Evolutionary conservation across 371 early-diverging fungal genomes (phyloP).

Genomic region (Mucor sp.): DNA sequence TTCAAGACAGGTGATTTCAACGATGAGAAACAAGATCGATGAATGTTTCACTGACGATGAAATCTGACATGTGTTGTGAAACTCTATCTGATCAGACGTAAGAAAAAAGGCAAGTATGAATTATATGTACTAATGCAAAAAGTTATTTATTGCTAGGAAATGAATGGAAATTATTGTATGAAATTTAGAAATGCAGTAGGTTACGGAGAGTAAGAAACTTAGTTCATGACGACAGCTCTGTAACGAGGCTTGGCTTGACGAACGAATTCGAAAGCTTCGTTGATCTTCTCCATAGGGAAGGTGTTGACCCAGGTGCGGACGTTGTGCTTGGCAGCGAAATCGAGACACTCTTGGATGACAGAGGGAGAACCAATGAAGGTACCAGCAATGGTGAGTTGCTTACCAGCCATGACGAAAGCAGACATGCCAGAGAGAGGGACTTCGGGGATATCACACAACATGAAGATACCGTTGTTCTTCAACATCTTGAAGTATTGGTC

Average conservation of each 20-base stretch:
- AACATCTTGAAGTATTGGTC: slow-evolving; percentile 39
- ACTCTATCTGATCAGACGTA: background rate
- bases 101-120: background rate
- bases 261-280: slow-evolving; percentile 35
- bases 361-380: slow-evolving; percentile 67
- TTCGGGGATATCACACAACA: slow-evolving; percentile 68
- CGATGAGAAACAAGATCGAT: no score
- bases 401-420: slow-evolving; percentile 36
- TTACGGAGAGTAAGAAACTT: slow-evolving; percentile 8
- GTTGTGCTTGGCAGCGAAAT: slow-evolving; percentile 65
- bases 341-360: slow-evolving; percentile 61
- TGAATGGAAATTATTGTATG: slow-evolving; percentile 3
- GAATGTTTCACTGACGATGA: background rate
- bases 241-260: slow-evolving; percentile 36
- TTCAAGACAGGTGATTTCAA: no score
- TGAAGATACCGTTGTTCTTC: slow-evolving; percentile 45
- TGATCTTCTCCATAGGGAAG: slow-evolving; percentile 54
- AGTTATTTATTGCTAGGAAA: background rate
- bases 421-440: slow-evolving; percentile 45
- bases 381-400: slow-evolving; percentile 59
- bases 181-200: background rate
- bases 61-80: background rate
- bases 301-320: slow-evolving; percentile 69
- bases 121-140: background rate
- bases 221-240: slow-evolving; percentile 34